Percentiles rank a stretch among this genome's conserved stretches.
Evolutionary conservation across 108 stramenopile species (phyloP).

Genomic region (Seminavis robusta): DNA sequence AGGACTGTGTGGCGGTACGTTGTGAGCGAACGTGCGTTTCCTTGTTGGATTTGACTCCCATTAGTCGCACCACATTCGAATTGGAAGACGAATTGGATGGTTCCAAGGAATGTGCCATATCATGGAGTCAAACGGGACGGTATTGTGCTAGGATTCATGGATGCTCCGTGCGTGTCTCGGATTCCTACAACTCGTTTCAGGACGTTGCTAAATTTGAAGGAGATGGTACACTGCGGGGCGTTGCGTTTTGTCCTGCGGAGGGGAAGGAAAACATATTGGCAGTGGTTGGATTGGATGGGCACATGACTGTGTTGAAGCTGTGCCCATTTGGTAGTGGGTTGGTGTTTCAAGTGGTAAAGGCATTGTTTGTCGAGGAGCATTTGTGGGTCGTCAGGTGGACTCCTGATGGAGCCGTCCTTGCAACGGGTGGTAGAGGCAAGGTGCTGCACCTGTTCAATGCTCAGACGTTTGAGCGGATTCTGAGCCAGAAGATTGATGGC

Average conservation of each 20-base stretch:
- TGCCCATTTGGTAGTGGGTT: background rate
- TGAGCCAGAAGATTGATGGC: slow-evolving; percentile 13
- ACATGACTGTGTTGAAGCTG: slow-evolving; percentile 8
- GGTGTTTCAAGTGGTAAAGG: background rate
- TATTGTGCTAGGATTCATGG: slow-evolving; percentile 12
- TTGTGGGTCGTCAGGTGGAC: slow-evolving; percentile 25
- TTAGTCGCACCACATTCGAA: background rate
- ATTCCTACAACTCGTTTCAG: slow-evolving; percentile 7
- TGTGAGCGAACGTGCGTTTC: slow-evolving; percentile 10
- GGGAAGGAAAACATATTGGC: slow-evolving; percentile 5
- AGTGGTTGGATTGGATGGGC: slow-evolving; percentile 10
- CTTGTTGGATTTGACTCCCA: slow-evolving; percentile 19
- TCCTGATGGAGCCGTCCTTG: slow-evolving; percentile 16
- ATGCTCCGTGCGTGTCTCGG: slow-evolving; percentile 2
- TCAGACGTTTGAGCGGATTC: background rate
- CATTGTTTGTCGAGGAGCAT: slow-evolving; percentile 15
- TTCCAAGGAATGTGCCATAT: slow-evolving; percentile 3
- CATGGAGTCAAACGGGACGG: slow-evolving; percentile 21
- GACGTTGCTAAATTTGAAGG: background rate
- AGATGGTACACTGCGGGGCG: background rate
- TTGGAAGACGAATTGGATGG: slow-evolving; percentile 10
- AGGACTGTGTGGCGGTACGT: slow-evolving; percentile 21
- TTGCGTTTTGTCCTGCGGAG: slow-evolving; percentile 10
- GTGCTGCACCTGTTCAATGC: slow-evolving; percentile 9
- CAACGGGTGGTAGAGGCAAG: slow-evolving; percentile 18